These are phyloP conservation scores for Rubia balearica DNA, from an alignment of 305 asterid species.

Conservation along the genomic window DNA sequence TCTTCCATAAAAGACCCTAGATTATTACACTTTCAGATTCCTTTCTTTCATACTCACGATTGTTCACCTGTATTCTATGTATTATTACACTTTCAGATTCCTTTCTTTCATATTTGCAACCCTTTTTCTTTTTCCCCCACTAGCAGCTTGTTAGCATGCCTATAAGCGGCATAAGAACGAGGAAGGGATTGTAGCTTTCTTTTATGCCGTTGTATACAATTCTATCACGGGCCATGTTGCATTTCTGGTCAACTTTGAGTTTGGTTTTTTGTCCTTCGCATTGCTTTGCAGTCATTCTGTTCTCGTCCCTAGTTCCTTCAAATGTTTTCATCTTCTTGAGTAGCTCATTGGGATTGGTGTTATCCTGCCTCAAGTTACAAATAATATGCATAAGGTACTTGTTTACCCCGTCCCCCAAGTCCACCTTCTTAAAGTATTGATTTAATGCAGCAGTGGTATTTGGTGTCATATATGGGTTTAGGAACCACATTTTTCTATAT, in stretches of 20 bases:
- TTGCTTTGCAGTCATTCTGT: background rate
- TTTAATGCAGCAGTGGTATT: background rate
- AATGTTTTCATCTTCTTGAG: background rate
- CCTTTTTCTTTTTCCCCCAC: too few species aligned
- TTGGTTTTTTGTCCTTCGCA: background rate
- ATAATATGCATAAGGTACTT: too few species aligned
- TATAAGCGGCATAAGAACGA: background rate
- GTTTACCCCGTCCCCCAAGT: too few species aligned
- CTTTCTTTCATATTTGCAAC: background rate
- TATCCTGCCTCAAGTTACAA: background rate
- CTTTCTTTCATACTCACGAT: background rate
- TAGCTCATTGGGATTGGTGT: background rate
- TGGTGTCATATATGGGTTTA: background rate
- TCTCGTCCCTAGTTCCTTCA: background rate
- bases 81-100: too few species aligned
- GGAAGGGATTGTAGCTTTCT: background rate
- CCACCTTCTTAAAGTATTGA: too few species aligned
- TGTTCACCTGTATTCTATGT: too few species aligned
- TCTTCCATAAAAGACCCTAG: background rate
- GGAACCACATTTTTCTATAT: background rate
- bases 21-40: too few species aligned
- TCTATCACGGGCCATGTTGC: background rate
- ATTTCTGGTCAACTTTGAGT: background rate
- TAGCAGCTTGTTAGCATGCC: background rate
- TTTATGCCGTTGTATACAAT: background rate